Conservation (phyloP, 1,139 yeast species). For the Geotrichum restrictum region DNA sequence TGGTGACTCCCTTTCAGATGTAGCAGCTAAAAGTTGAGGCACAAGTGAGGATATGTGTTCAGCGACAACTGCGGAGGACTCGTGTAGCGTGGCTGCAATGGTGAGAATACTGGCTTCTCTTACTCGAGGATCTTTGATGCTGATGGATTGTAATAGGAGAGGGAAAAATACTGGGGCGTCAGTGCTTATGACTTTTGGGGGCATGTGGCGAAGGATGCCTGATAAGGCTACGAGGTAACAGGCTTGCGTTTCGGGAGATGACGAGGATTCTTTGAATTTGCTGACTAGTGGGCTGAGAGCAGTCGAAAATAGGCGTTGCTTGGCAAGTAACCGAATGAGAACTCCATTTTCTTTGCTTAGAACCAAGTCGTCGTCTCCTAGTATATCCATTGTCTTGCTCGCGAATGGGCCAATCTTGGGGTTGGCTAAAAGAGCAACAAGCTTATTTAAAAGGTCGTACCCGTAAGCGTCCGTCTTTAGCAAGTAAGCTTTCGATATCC, state of each 20-base stretch:
- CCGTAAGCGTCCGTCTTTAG: constrained; percentile 54
- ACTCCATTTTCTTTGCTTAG: constrained; percentile 56
- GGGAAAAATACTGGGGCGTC: constrained; percentile 66
- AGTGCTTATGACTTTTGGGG: constrained; percentile 55
- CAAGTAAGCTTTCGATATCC: constrained; percentile 71
- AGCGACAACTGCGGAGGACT: constrained; percentile 48
- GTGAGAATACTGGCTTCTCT: constrained; percentile 54
- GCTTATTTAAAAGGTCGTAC: constrained; percentile 39
- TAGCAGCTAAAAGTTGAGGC: constrained; percentile 47
- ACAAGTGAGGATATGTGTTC: constrained; percentile 56
- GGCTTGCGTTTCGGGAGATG: constrained; percentile 33
- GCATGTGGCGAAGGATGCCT: constrained; percentile 60
- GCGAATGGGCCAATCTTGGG: constrained; percentile 37
- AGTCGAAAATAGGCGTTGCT: constrained; percentile 68
- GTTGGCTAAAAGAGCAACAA: constrained; percentile 42
- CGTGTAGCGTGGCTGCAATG: constrained; percentile 48
- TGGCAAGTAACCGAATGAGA: constrained; percentile 62
- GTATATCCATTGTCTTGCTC: constrained; percentile 57
- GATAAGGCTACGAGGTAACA: constrained; percentile 64
- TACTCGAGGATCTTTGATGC: constrained; percentile 48
- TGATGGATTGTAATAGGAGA: constrained; percentile 61
- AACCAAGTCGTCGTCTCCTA: constrained; percentile 62
- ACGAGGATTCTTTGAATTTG: constrained; percentile 28
- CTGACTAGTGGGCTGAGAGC: constrained; percentile 36
- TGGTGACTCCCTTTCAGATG: constrained; percentile 18